These are phyloP conservation scores for Daldinia concentrica DNA, from an alignment of 495 filamentous ascomycete genomes.

Conservation along the genomic window DNA sequence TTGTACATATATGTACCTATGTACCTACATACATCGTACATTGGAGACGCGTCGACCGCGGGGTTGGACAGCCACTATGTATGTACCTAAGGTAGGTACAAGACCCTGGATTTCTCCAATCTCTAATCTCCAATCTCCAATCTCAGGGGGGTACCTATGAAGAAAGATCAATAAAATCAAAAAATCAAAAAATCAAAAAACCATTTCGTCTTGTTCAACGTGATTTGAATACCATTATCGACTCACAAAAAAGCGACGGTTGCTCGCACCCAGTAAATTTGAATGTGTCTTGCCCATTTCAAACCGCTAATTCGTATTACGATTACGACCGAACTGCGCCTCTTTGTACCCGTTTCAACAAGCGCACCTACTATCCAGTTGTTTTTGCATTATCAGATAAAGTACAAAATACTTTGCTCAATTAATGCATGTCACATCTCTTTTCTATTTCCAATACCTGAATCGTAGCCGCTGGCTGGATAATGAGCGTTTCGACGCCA, in stretches of 20 bases:
- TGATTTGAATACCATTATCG: slow-evolving; percentile 14
- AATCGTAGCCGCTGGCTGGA: too few relatives aligned
- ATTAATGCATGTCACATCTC: too few relatives aligned
- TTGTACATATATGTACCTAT: slow-evolving; percentile 5
- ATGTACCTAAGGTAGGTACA: too few relatives aligned
- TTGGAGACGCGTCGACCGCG: not conserved
- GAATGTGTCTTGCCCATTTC: slow-evolving; percentile 8
- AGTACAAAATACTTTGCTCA: too few relatives aligned
- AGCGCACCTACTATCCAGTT: slow-evolving; percentile 27
- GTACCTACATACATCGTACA: not conserved
- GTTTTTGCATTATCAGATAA: slow-evolving; percentile 1
- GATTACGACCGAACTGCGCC: slow-evolving; percentile 33
- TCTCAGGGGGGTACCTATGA: not conserved
- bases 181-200: slow-evolving; percentile 16
- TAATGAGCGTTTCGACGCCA: too few relatives aligned
- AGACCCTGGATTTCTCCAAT: slow-evolving; percentile 2
- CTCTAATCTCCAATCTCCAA: not conserved
- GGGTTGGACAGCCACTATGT: not conserved
- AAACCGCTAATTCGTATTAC: slow-evolving; percentile 33
- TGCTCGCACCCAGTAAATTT: slow-evolving; percentile 24
- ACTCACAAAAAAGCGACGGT: not conserved
- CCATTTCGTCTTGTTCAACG: slow-evolving; percentile 26
- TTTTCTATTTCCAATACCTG: too few relatives aligned
- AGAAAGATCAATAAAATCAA: not conserved
- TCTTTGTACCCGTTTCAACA: slow-evolving; percentile 36